phyloP scores from a whole-genome alignment of 257 asterid genomes.

The Ehretia macrophylla region DNA sequence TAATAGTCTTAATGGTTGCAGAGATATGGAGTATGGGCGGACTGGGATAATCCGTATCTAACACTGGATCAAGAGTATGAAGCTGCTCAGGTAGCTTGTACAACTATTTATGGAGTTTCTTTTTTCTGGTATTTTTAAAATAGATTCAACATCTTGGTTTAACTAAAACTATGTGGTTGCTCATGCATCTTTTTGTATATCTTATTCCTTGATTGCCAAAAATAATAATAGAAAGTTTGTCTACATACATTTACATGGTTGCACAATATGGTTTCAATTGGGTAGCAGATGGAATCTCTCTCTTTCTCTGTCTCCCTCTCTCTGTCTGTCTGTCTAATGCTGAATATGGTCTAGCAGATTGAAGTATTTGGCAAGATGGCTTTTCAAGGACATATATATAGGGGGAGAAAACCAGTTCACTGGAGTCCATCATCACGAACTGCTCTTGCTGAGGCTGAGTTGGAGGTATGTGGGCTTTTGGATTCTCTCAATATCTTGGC shows the following conservation, averaged over 20 bases:
- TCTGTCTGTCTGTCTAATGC: background rate
- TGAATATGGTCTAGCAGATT: conserved; percentile 46
- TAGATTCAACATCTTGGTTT: too few relatives aligned
- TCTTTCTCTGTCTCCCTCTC: background rate
- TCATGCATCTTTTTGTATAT: too few relatives aligned
- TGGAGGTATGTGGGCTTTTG: conserved; percentile 60
- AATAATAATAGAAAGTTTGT: too few relatives aligned
- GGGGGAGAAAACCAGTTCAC: conserved; percentile 98
- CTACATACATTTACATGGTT: too few relatives aligned
- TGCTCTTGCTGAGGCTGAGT: conserved; percentile 99
- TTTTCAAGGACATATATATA: conserved; percentile 76
- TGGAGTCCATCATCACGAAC: conserved; percentile 99
- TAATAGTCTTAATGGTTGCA: conserved; percentile 30
- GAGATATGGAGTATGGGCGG: conserved; percentile 96
- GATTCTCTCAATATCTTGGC: conserved; percentile 1
- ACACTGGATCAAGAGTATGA: conserved; percentile 99
- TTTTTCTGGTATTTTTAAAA: too few relatives aligned
- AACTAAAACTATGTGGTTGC: background rate
- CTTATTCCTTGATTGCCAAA: too few relatives aligned
- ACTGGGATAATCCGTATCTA: conserved; percentile 95
- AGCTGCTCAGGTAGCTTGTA: conserved; percentile 88
- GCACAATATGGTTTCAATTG: too few relatives aligned
- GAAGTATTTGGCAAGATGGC: conserved; percentile 97
- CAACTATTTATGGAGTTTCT: conserved; percentile 7
- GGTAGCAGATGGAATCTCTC: too few relatives aligned